Conservation (phyloP, 1,284 basidiomycete species). For the Austroboletus novae-zelandiae region DNA sequence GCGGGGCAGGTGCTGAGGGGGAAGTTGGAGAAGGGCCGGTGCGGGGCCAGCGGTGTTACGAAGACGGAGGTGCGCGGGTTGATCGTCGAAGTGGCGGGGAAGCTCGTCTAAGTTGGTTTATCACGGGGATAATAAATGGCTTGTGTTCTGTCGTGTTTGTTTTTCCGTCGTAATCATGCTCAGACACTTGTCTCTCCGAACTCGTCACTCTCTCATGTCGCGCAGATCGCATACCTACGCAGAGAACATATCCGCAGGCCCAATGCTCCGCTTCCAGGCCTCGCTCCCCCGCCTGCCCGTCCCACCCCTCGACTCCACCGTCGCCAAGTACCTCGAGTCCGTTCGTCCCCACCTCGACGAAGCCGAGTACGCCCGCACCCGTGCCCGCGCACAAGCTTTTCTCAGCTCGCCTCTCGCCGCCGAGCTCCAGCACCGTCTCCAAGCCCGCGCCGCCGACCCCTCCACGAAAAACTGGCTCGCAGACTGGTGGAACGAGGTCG, state of each 20-base stretch:
- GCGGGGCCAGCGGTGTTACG: constrained; percentile 49
- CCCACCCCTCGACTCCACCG: constrained; percentile 77
- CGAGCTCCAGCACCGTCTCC: constrained; percentile 79
- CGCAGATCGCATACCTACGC: constrained; percentile 37
- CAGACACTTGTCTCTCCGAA: not conserved
- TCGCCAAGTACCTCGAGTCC: constrained; percentile 83
- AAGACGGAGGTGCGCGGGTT: constrained; percentile 64
- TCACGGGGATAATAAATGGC: too few species aligned
- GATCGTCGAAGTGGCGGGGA: constrained; percentile 58
- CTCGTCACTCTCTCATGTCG: too few species aligned
- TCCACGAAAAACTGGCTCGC: constrained; percentile 79
- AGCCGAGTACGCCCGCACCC: constrained; percentile 59
- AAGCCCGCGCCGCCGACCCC: constrained; percentile 68
- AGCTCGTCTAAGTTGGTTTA: not conserved
- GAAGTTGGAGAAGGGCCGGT: constrained; percentile 51
- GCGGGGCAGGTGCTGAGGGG: constrained; percentile 50
- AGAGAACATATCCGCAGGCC: constrained; percentile 49
- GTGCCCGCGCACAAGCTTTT: constrained; percentile 67
- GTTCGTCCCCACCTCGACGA: constrained; percentile 74
- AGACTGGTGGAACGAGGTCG: constrained; percentile 98
- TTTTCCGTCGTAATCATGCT: not conserved
- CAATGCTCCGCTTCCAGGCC: constrained; percentile 80
- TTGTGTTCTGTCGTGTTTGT: too few species aligned
- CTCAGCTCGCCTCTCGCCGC: constrained; percentile 66
- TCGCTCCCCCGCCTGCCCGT: constrained; percentile 84